phyloP scores from a whole-genome alignment of 2,329 filamentous ascomycete species.

The Monilinia aucupariae region DNA sequence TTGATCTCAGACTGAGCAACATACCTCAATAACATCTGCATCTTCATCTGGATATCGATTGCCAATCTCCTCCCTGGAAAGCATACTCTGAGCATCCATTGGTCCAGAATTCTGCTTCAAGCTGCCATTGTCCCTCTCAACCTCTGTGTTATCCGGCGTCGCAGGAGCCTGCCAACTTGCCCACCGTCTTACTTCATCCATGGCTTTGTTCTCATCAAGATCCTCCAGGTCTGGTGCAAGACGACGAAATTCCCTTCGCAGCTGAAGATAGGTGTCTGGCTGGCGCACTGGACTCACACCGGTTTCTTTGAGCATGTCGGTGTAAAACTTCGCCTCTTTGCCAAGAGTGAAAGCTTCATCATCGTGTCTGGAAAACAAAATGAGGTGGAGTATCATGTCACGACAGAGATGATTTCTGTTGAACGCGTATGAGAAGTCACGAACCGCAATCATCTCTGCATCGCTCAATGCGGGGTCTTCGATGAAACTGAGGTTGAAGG shows the following conservation, averaged over 20 bases:
- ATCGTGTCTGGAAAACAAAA: not conserved
- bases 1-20: no score
- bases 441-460: not conserved
- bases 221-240: not conserved
- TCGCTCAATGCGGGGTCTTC: not conserved
- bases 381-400: not conserved
- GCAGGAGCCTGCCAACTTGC: not conserved
- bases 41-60: no score
- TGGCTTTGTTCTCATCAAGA: not conserved
- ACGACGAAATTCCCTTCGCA: not conserved
- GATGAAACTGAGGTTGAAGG: not conserved
- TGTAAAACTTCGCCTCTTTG: not conserved
- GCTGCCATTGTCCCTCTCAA: fast-evolving
- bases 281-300: not conserved
- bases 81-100: not conserved
- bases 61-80: not conserved
- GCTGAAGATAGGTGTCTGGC: not conserved
- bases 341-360: not conserved
- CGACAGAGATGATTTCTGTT: not conserved
- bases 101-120: fast-evolving
- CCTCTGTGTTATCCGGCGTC: fast-evolving
- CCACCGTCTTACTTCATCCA: not conserved
- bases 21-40: not conserved
- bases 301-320: not conserved
- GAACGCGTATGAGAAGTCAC: constrained; percentile 4